phyloP scores from a whole-genome alignment of 2,329 filamentous ascomycete genomes.

The Nemania sp. region DNA sequence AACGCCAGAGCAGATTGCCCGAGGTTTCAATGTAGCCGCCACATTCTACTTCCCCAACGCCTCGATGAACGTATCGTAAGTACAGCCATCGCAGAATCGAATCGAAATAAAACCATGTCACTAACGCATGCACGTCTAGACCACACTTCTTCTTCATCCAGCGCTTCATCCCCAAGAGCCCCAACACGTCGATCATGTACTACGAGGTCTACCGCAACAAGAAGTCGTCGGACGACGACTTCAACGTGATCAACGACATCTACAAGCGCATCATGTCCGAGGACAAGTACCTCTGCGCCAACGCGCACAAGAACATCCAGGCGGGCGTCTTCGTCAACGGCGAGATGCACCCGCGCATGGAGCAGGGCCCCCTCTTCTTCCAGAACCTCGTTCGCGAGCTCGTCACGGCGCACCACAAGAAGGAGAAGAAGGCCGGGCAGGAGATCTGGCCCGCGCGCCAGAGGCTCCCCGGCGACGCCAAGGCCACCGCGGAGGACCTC shows the following conservation, averaged over 20 bases:
- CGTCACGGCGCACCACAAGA: conserved; percentile 60
- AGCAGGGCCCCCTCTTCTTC: conserved; percentile 70
- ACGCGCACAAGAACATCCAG: conserved; percentile 71
- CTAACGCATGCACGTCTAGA: conserved; percentile 53
- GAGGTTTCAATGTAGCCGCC: conserved; percentile 39
- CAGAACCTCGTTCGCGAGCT: conserved; percentile 63
- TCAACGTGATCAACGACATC: conserved; percentile 67
- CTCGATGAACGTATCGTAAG: conserved; percentile 42
- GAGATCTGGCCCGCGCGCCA: conserved; percentile 65
- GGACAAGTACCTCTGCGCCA: conserved; percentile 72
- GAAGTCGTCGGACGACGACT: conserved; percentile 68
- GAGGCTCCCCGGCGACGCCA: conserved; percentile 21
- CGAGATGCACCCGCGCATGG: conserved; percentile 70
- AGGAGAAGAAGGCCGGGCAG: conserved; percentile 57
- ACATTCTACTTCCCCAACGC: conserved; percentile 42
- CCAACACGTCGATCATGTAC: conserved; percentile 65
- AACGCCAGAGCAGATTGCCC: conserved; percentile 38
- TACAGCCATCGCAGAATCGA: background rate
- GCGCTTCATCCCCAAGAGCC: conserved; percentile 67
- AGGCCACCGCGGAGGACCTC: conserved; percentile 27
- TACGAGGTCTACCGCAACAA: conserved; percentile 75
- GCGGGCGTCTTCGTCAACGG: conserved; percentile 72
- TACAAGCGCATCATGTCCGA: conserved; percentile 74
- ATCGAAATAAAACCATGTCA: conserved; percentile 40
- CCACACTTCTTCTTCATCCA: conserved; percentile 72